Base-by-base conservation (phyloP, 2,329 filamentous ascomycete species). In the Diaporthe citriasiana region DNA sequence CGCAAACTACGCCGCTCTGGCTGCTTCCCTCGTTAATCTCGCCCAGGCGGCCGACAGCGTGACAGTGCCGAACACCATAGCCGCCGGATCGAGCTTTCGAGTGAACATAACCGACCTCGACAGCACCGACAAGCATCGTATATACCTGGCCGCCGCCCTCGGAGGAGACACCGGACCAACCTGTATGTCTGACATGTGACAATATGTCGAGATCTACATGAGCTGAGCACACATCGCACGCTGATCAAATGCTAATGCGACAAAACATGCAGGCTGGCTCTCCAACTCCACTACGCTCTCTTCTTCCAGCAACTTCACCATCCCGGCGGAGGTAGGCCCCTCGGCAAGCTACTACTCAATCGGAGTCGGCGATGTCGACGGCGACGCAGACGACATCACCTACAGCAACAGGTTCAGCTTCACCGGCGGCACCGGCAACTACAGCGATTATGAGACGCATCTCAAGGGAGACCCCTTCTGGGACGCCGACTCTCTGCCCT, bases 381-480 rank as follows among this genome's bases (percentile, higher is more conserved):
- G 47, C 63, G 63, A 68, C 9, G n/a, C 9, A 35, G 47, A 53
- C 10, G 63, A 68, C n/a, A 40, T 68, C 22, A n/a, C n/a, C 15
- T 68, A 68, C 63, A 68, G 63, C 63, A 68, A 68, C 17, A 53
- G 22, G 22, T 77, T 77, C 53, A 73, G 70, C 73, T 71, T 68
- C 27, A 50, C 66, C 25, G 77, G 75, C 27, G 77, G 74, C 45
- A 63, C 72, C 4, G 74, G 74, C 65, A 56, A 74, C 76, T 45
- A 74, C 25, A 76, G 76, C 74, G 66, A 77, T 60, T 68, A 68
- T 27, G 63, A 68, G 63, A 68, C 30, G 9, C 45, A 68, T 33
- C 47, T 68, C 22, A 51, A 68, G 9, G 63, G 63, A 25, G 9
- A 25, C 15, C 63, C 63, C n/a, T 68, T 68, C n/a, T 68, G 63